phyloP scores from a whole-genome alignment of 108 stramenopile species.

The Schizochytrium sp. region DNA sequence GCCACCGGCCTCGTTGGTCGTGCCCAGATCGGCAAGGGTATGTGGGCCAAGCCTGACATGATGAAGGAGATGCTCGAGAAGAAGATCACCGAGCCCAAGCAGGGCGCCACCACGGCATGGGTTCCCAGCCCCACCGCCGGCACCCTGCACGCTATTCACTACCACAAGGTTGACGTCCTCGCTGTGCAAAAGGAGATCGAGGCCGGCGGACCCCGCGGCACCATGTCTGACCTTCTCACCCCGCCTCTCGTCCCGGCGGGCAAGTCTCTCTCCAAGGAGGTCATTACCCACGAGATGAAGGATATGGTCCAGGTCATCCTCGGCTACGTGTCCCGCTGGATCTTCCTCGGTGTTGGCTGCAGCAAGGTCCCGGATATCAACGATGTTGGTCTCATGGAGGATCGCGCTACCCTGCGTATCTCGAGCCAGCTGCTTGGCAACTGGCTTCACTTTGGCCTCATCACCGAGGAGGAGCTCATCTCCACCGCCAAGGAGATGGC shows the following conservation, averaged over 20 bases:
- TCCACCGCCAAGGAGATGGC: slow-evolving; percentile 19
- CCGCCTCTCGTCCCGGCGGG: neutral
- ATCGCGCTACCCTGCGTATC: slow-evolving; percentile 27
- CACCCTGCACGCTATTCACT: slow-evolving; percentile 24
- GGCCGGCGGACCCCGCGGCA: neutral
- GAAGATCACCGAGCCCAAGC: slow-evolving; percentile 16
- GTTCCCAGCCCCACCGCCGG: slow-evolving; percentile 28
- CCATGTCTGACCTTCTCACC: slow-evolving; percentile 18
- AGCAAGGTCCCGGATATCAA: slow-evolving; percentile 26
- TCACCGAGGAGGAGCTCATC: slow-evolving; percentile 18
- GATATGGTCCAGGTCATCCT: slow-evolving; percentile 23
- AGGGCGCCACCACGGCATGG: slow-evolving; percentile 29
- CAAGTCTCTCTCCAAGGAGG: neutral
- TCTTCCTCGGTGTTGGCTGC: slow-evolving; percentile 24
- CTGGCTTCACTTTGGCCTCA: slow-evolving; percentile 17
- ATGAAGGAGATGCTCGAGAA: slow-evolving; percentile 25
- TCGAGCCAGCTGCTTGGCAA: slow-evolving; percentile 23
- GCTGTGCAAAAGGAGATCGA: slow-evolving; percentile 10
- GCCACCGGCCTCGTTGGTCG: neutral
- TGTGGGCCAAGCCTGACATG: slow-evolving; percentile 30
- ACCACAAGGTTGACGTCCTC: slow-evolving; percentile 20
- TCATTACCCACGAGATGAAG: neutral
- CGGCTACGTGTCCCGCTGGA: slow-evolving; percentile 25
- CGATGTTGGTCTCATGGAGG: slow-evolving; percentile 27
- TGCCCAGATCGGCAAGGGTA: slow-evolving; percentile 35